Evolutionary conservation across 306 rosid species (phyloP).

Genomic region (Spatholobus suberectus): DNA sequence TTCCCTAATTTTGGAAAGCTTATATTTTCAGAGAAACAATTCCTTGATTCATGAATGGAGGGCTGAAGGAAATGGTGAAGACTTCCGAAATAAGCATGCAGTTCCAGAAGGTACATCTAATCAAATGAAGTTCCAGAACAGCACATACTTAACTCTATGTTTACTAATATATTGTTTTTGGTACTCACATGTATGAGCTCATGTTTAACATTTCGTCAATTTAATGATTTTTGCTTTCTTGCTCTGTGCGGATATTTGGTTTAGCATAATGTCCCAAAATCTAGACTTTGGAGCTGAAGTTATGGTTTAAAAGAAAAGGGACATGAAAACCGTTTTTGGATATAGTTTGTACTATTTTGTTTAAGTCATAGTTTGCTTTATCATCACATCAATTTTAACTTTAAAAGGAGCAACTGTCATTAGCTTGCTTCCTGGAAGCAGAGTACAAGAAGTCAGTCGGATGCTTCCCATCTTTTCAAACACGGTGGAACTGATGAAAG

Average conservation of each 20-base stretch:
- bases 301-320: constrained; percentile 16
- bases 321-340: constrained; percentile 2
- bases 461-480: constrained; percentile 77
- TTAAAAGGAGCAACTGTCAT: constrained; percentile 75
- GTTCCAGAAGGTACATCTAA: constrained; percentile 65
- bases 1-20: background rate
- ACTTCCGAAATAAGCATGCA: constrained; percentile 62
- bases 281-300: constrained; percentile 4
- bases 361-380: constrained; percentile 28
- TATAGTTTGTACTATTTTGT: constrained; percentile 11
- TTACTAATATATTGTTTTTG: constrained; percentile 17
- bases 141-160: constrained; percentile 4
- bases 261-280: background rate
- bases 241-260: background rate
- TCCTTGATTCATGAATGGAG: constrained; percentile 52
- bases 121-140: constrained; percentile 31
- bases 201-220: constrained; percentile 16
- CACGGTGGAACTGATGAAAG: constrained; percentile 63
- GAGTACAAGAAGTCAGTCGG: constrained; percentile 86
- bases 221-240: constrained; percentile 7
- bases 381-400: constrained; percentile 37
- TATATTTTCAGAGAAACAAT: constrained; percentile 56
- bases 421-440: constrained; percentile 98
- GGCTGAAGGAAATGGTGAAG: constrained; percentile 66
- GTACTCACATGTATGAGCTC: background rate